Base-by-base conservation (phyloP, 306 rosid species). In the Prunus kanzakura region DNA sequence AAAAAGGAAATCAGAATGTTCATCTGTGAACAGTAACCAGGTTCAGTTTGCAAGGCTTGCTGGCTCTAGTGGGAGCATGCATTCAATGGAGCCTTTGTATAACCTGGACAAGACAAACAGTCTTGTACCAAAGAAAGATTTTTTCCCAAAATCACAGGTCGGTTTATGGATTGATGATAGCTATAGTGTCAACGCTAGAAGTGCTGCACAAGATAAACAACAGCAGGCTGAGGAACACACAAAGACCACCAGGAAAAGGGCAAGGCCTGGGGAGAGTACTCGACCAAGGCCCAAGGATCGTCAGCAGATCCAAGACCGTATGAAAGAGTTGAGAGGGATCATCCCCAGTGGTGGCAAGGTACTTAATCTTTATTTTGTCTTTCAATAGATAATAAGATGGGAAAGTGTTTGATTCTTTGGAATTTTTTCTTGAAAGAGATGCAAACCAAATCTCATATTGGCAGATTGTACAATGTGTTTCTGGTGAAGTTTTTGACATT, bases 221-320 rank as follows among this genome's bases (percentile, higher is more conserved):
- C 82, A 80, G 60, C 88, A 86, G 84, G 65, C 80, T 11, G 92
- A 89, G 83, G 92, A 87, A 58, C 85, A 83, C 12, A 54, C 82
- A 74, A 90, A 82, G 83, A 73, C 74, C 13, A 32, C 71, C 71
- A 84, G 76, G 87, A 95, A 90, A 84, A 87, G 91, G 81, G 92
- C 93, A n/a, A 89, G 81, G 79, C 89, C 93, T 0, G 91, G 94
- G 60, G 96, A 92, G 86, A 89, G 91, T 76, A 73, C 88, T 58
- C 87, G 96, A 51, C 96, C 97, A 3, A 81, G 97, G 76, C 98
- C 98, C 0, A 95, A 95, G 83, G 98, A 95, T 82, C 92, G 98
- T n/a, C 98, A 95, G 79, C 93, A 84, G 83, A 92, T 95, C 84
- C 98, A 95, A 84, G 99, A 95, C 73, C 88, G 96, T 19, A 75